Base-by-base conservation (phyloP, 129 eudicot species). In the Arctium minus region DNA sequence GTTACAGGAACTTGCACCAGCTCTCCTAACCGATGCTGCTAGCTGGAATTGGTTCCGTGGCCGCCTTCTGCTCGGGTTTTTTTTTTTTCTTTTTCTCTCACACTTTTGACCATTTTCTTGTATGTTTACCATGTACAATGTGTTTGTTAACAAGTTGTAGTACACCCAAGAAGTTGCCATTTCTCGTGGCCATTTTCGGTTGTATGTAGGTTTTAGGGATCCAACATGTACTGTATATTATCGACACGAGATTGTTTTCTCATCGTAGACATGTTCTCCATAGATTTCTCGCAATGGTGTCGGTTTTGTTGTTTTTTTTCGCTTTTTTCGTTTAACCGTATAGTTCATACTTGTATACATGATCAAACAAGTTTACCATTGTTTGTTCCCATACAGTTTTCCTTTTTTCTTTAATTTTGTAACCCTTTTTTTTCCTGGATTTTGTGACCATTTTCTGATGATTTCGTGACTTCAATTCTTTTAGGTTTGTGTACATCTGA, bases 1-100 rank as follows among this genome's bases (percentile, higher is more conserved):
- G 36, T 62, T 37, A 69, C 87, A 84, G 87, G 83, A 79, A 79
- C 83, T 42, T 64, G 80, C 70, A 42, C 87, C 87, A 79, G 83
- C 87, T 84, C 31, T 72, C 83, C 83, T 84, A 84, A 73, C 83
- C 36, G 76, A 73, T 79, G 83, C 70, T 60, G 83, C 75, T 56
- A 72, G 75, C 79, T 72, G 86, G 83, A 78, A 71, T 72, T 42
- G 74, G 83, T 84, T 78, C 83, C 79, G 36, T 78, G 83, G 60
- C 46, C 53, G 60, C 46, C 53, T 76, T 15, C 77, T 83, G 73
- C 77, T 83, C 71, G 70, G 72, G 33, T 70, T 44, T 84, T 60
- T 39, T 17, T 17, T 4, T 39, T 70, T 39, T 22, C 27, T 22
- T 22, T 60, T 9, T 50, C 11, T 56, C 48, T 50, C 79, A 9